Base-by-base conservation (phyloP, 495 filamentous ascomycete genomes). In the Aspergillus biplanus region DNA sequence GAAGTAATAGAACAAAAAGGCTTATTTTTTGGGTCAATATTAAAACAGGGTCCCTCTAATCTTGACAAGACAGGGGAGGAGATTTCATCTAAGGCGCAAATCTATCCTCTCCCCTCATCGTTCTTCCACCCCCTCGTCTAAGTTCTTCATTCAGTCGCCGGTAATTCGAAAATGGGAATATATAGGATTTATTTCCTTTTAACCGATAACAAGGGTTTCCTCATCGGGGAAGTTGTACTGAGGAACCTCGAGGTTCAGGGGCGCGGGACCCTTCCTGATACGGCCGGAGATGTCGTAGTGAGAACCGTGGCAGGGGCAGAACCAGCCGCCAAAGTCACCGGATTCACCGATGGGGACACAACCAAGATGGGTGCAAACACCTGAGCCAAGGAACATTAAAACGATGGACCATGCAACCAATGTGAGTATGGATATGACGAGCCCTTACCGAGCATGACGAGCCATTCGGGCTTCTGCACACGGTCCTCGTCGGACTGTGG, bases 251-350 rank as follows among this genome's bases (percentile, higher is more conserved):
- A 99, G 85, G 85, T 99, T 99, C 71, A 98, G 85, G 65, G 95
- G 95, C 58, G 95, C 95, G 53, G 95, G 95, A 27, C 95, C 95
- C 85, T 90, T 97, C 79, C 95, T 87, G 81, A 93, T 89, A 76
- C 95, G 92, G 74, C 95, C 95, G 64, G 92, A 97, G 80, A 99
- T 97, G 80, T 99, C 95, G 86, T 99, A 99, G 84, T 99, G 95
- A 60, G 93, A 97, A 75, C 95, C 95, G 86, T 99, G 95, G 89
- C 95, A 99, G 64, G 95, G 95, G 84, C 95, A 99, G 89, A 99
- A 99, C 95, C 95, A 99, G 72, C 95, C 95, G 71, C 95, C 95
- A 76, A 82, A 99, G 77, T 99, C 96, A 75, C 95, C 95, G 64
- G 95, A 90, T 84, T 99, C 95, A 75, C 95, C 95, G 78, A 99